Percentiles rank a stretch among this genome's conserved stretches.
phyloP scores from a whole-genome alignment of 768 basidiomycete species.

The Hemileccinum rubropunctum region DNA sequence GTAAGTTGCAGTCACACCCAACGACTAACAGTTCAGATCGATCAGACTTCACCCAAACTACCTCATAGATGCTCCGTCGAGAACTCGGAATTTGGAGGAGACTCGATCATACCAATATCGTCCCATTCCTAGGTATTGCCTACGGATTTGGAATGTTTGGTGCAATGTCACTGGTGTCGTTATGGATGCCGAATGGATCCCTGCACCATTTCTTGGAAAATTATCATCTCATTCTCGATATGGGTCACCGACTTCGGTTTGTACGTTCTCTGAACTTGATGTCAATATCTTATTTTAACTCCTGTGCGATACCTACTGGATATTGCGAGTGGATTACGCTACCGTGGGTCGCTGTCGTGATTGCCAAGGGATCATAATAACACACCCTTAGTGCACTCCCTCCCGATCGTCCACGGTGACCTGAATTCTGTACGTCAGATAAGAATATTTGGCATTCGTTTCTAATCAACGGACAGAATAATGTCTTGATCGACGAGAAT shows the following conservation, averaged over 20 bases:
- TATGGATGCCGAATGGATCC: conserved; percentile 30
- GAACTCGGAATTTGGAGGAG: conserved; percentile 30
- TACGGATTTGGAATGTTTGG: conserved; percentile 26
- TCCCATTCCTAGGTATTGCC: conserved; percentile 28
- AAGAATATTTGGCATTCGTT: neutral
- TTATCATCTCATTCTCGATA: neutral
- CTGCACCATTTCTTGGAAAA: conserved; percentile 20
- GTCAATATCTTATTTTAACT: conserved; percentile 18
- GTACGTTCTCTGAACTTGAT: conserved; percentile 5
- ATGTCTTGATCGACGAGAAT: conserved; percentile 13
- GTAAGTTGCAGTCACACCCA: neutral
- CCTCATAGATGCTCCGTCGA: conserved; percentile 21
- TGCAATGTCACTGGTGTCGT: conserved; percentile 27
- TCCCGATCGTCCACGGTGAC: conserved; percentile 18
- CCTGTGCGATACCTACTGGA: conserved; percentile 9
- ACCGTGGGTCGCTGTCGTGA: conserved; percentile 1
- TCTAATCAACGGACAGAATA: conserved; percentile 9
- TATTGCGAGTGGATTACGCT: conserved; percentile 13
- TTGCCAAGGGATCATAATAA: neutral
- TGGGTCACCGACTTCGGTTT: conserved; percentile 8
- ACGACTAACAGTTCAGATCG: no score
- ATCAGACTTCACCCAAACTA: fast-evolving
- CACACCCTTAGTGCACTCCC: conserved; percentile 11
- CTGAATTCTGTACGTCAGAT: conserved; percentile 10
- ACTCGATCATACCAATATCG: conserved; percentile 23